Evolutionary conservation across 441 rosid species (phyloP), one percentile per base, ranked within the genome.

Genomic region (Theobroma grandiflorum): DNA sequence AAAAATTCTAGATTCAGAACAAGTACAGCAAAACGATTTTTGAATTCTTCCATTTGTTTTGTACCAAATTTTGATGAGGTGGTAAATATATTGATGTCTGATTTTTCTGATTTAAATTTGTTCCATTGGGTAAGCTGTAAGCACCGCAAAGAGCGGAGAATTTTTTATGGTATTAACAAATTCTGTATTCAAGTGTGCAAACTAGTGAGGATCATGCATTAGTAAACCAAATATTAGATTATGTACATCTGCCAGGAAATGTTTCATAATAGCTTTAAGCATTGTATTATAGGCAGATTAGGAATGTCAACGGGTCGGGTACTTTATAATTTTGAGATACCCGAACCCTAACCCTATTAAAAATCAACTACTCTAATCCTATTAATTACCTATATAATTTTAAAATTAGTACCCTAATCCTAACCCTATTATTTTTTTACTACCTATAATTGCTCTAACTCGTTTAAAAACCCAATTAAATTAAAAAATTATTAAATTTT

Each of bases 31-130:
- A 57, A 40, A 11, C 42, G 2, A 14, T 47, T 74, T 58, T 74
- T 74, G 18, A 74, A 40, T 58, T 74, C 77, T 40, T 74, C 77
- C 38, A 58, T 20, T 57, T 74, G 65, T 58, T 74, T 74, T 74
- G 77, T 74, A 74, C 52, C 16, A 22, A 58, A 14, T 57, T 71
- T 71, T 49, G 75, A 57, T 42, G 40, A 74, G 40, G 22, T 20
- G 77, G 66, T 40, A 74, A 74, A 74, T 74, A 57, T 58, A 74
- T 57, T 57, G 14, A 6, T 22, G 38, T 40, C 37, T 42, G 15
- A 57, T 38, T 38, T 74, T 73, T 73, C 53, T 57, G 77, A 74
- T 40, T 40, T 3, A 22, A 74, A 42, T 66, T 22, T 40, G 52
- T 40, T 40, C 12, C 52, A 57, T 74, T 58, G 66, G n/a, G n/a